These are phyloP conservation scores for Leccinum broughii DNA, from an alignment of 768 basidiomycete genomes.

Conservation along the genomic window DNA sequence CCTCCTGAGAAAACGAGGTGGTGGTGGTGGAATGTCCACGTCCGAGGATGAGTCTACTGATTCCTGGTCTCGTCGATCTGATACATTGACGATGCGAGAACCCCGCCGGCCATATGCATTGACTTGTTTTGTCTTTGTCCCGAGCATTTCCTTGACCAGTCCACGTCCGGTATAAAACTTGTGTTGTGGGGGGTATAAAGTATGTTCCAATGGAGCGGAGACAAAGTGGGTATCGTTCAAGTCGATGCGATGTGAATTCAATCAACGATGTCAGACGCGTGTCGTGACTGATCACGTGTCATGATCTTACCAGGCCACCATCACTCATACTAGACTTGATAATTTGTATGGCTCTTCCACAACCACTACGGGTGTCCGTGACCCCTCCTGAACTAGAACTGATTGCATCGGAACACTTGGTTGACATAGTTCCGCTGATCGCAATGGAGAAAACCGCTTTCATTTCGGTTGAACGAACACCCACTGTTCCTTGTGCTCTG, in stretches of 20 bases:
- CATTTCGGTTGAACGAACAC: conserved; percentile 65
- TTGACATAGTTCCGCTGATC: conserved; percentile 87
- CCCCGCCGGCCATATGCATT: conserved; percentile 64
- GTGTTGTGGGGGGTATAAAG: conserved; percentile 1
- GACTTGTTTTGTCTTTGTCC: conserved; percentile 63
- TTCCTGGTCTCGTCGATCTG: conserved; percentile 32
- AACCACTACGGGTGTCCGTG: conserved; percentile 64
- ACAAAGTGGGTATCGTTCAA: conserved; percentile 6
- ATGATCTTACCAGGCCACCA: background rate
- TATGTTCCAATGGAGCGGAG: background rate
- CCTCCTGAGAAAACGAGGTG: conserved; percentile 12
- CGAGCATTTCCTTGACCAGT: conserved; percentile 44
- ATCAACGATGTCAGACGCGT: conserved; percentile 4
- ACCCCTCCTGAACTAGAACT: conserved; percentile 87
- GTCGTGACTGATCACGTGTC: conserved; percentile 26
- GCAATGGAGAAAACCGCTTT: conserved; percentile 90
- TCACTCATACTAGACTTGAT: background rate
- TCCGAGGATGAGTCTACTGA: conserved; percentile 40
- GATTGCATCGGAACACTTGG: conserved; percentile 78
- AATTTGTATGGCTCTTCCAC: conserved; percentile 71
- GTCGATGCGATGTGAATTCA: background rate
- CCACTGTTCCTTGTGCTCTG: conserved; percentile 10
- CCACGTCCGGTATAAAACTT: background rate
- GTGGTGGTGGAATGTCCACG: conserved; percentile 30
- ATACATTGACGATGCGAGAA: conserved; percentile 57